Conservation (phyloP, 768 basidiomycete species). For the Macrocybe gigantea region DNA sequence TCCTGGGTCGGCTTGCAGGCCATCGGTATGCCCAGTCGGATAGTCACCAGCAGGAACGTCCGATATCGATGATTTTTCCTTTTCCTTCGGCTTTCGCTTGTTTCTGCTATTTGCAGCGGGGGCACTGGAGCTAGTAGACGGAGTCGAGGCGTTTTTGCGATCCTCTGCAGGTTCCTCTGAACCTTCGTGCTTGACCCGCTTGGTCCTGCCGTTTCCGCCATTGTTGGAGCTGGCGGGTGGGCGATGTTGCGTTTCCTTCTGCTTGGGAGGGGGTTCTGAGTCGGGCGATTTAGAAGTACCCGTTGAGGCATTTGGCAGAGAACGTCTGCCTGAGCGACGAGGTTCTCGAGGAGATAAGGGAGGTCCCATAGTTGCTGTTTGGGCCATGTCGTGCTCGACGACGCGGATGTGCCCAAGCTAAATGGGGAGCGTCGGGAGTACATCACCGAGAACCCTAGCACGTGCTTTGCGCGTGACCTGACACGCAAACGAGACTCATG, state of each 20-base stretch:
- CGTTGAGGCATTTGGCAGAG: slow-evolving; percentile 58
- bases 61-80: slow-evolving; percentile 26
- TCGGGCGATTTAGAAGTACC: slow-evolving; percentile 72
- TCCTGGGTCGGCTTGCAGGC: slow-evolving; percentile 33
- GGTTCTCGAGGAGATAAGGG: slow-evolving; percentile 74
- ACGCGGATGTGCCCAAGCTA: background rate
- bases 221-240: slow-evolving; percentile 35
- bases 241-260: slow-evolving; percentile 22
- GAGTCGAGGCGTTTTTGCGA: slow-evolving; percentile 15
- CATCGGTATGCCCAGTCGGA: slow-evolving; percentile 22
- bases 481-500: background rate
- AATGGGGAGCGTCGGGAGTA: background rate
- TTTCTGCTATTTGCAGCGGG: slow-evolving; percentile 25
- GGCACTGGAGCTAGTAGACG: slow-evolving; percentile 22
- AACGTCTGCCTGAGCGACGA: slow-evolving; percentile 71
- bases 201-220: slow-evolving; percentile 37
- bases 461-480: background rate
- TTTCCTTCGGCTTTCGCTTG: slow-evolving; percentile 67
- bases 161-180: background rate
- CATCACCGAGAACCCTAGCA: background rate
- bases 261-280: slow-evolving; percentile 48
- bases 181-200: slow-evolving; percentile 72
- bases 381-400: slow-evolving; percentile 39
- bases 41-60: slow-evolving; percentile 19
- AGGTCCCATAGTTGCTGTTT: slow-evolving; percentile 67